A percentile compares a stretch with the other conserved stretches of the same genome.
Evolutionary conservation across 352 stramenopile genomes (phyloP).

Genomic region (Phytophthora colocasiae): DNA sequence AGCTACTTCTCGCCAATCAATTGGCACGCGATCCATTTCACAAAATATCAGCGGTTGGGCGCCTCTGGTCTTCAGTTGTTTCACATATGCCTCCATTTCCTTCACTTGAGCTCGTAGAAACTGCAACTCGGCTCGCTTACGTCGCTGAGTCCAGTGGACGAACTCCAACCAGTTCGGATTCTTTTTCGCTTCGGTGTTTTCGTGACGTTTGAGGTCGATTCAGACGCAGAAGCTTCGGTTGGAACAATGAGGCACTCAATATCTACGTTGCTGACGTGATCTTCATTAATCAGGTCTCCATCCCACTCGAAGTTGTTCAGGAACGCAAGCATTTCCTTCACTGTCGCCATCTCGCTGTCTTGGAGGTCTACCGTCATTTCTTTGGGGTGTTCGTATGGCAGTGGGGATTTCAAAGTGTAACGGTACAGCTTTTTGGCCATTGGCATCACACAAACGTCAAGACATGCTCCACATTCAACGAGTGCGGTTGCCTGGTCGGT

Average conservation of each 20-base stretch:
- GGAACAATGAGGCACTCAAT: background rate
- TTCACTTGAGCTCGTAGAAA: constrained; percentile 14
- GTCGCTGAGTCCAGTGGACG: constrained; percentile 17
- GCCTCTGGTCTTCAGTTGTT: constrained; percentile 1
- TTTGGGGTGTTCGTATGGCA: too few species aligned
- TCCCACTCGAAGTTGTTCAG: constrained; percentile 2
- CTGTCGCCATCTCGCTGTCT: constrained; percentile 7
- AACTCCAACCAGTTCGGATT: constrained; percentile 13
- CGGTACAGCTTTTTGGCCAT: too few species aligned
- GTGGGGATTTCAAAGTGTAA: too few species aligned
- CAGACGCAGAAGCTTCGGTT: background rate
- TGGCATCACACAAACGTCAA: too few species aligned
- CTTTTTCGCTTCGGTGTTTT: constrained; percentile 1
- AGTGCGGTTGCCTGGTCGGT: too few species aligned
- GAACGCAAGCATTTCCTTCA: constrained; percentile 3
- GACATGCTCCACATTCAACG: too few species aligned
- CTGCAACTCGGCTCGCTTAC: constrained; percentile 21
- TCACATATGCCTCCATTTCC: constrained; percentile 17
- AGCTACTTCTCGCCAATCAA: constrained; percentile 16
- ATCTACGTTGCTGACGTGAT: background rate
- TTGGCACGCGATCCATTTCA: background rate
- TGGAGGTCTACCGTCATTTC: background rate
- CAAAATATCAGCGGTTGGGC: background rate
- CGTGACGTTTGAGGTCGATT: background rate
- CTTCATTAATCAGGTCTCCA: background rate